Conservation (phyloP, 495 filamentous ascomycete species). For the Talaromyces wortmannii region DNA sequence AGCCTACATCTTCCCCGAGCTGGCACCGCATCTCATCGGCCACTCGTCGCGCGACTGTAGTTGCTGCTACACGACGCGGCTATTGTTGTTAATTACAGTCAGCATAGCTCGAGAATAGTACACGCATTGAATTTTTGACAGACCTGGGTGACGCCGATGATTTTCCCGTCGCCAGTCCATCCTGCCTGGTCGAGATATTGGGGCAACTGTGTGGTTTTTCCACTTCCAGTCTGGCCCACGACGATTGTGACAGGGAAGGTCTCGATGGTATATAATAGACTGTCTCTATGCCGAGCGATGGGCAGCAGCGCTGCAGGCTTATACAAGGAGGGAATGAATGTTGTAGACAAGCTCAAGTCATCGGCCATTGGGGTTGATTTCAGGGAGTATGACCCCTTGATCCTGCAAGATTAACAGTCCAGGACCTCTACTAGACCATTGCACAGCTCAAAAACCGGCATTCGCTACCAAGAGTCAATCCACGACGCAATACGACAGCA, state of each 20-base stretch:
- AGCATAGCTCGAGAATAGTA: neutral
- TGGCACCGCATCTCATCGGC: conserved; percentile 90
- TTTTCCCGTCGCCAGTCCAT: conserved; percentile 78
- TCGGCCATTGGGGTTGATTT: conserved; percentile 23
- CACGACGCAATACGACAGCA: no score
- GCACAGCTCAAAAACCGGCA: neutral
- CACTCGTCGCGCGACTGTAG: conserved; percentile 83
- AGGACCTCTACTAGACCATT: neutral
- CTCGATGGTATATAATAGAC: conserved; percentile 70
- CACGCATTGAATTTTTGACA: conserved; percentile 11
- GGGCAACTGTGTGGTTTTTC: conserved; percentile 85
- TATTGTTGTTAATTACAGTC: conserved; percentile 27
- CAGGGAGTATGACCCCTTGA: neutral
- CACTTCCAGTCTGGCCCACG: conserved; percentile 84
- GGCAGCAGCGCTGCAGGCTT: conserved; percentile 71
- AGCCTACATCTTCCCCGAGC: conserved; percentile 91
- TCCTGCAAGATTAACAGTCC: neutral
- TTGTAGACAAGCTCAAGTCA: conserved; percentile 50
- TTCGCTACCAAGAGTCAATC: neutral
- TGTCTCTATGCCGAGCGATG: conserved; percentile 67
- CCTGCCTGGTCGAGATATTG: conserved; percentile 84
- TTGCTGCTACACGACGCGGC: conserved; percentile 89
- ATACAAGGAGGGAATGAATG: conserved; percentile 70
- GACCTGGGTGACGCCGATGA: conserved; percentile 90
- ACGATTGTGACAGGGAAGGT: conserved; percentile 76